A percentile compares a stretch with the other conserved stretches of the same genome.
phyloP scores from a whole-genome alignment of 75 land plant species.

The Sequoia sempervirens region DNA sequence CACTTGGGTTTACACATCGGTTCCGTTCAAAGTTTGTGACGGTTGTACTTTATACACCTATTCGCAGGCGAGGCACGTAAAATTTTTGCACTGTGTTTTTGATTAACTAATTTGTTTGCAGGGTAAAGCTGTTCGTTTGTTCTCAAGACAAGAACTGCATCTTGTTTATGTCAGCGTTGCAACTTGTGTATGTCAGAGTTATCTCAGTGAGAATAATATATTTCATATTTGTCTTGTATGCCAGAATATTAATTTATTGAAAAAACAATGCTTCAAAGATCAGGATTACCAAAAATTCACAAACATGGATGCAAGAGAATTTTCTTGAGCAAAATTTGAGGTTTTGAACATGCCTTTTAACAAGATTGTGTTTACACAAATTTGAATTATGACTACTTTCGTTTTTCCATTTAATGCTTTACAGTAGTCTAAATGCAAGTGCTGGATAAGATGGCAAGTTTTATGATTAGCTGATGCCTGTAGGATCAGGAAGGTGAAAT shows the following conservation, averaged over 20 bases:
- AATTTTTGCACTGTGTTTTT: neutral
- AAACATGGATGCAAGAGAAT: neutral
- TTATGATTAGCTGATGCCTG: neutral
- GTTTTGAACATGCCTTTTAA: neutral
- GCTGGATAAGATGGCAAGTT: neutral
- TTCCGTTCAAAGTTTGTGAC: constrained; percentile 87
- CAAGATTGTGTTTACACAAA: neutral
- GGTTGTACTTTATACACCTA: constrained; percentile 91
- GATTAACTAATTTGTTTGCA: constrained; percentile 8
- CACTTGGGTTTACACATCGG: constrained; percentile 81
- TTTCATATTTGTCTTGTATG: neutral
- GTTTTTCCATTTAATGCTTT: neutral
- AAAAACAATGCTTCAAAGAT: neutral
- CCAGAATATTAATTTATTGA: neutral
- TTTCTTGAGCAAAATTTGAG: neutral
- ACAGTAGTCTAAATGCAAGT: neutral
- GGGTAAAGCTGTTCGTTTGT: neutral
- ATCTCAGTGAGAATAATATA: neutral
- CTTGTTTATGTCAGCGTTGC: neutral
- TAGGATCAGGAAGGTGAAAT: neutral
- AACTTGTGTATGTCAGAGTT: neutral
- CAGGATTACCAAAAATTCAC: neutral
- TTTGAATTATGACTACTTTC: neutral
- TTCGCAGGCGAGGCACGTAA: constrained; percentile 47
- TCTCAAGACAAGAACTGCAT: neutral